Evolutionary conservation across 441 rosid species (phyloP), one percentile per base, ranked within the genome.

Genomic region (Codiaeum variegatum): DNA sequence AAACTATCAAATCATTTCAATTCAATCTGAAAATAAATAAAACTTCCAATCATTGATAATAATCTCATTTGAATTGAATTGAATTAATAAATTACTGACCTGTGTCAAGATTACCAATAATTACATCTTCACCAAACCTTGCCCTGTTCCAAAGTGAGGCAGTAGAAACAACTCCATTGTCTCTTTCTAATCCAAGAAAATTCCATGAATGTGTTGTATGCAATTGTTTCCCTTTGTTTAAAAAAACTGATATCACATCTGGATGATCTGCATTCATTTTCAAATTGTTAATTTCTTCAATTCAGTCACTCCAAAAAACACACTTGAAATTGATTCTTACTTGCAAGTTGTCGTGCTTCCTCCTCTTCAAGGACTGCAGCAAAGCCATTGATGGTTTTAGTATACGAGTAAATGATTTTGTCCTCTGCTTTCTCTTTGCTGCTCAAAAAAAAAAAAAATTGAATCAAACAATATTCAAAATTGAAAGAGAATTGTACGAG

Each of bases 141-240:
- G 87, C 85, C 61, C 70, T 78, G 10, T 32, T 73, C 92, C 92
- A 88, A 15, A 81, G 13, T 10, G 90, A 86, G 18, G n/a, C 31
- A 0, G 19, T 16, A 19, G 56, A 67, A 11, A 75, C 34, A 16
- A n/a, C 32, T 0, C 84, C 90, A 29, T 75, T 40, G 2, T 40
- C 62, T 18, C 69, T 73, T 29, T 83, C 92, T 15, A 87, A 62
- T 58, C 59, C 54, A 78, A 90, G 83, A 73, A 88, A 87, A 19
- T 77, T 82, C 95, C 95, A 90, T 0, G 95, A 86, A 73, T 59
- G 85, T 19, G 88, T 86, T 15, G 95, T 85, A 72, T 88, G 94
- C 32, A 86, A 55, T 23, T 84, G 63, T 36, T 75, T 84, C 34
- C 55, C 81, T 69, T 59, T 52, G 85, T 88, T 75, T 5, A 67